phyloP scores from a whole-genome alignment of 2,329 filamentous ascomycete species.

The Tolypocladium endophyticum region DNA sequence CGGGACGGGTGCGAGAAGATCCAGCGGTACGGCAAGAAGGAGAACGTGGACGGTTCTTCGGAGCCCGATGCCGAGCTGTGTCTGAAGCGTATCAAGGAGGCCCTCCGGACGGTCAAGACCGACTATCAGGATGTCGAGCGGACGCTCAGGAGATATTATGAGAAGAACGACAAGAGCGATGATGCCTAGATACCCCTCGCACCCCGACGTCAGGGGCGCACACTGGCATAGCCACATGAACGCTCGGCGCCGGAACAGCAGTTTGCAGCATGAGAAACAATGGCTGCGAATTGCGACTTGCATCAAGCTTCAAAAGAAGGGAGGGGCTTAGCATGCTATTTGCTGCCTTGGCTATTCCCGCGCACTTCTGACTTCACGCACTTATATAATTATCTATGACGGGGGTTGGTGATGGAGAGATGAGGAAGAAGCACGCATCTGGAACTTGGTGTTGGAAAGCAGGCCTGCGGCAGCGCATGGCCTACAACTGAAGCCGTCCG shows the following conservation, averaged over 20 bases:
- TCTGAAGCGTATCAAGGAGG: conserved; percentile 58
- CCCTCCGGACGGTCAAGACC: conserved; percentile 59
- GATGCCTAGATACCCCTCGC: conserved; percentile 6
- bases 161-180: conserved; percentile 10
- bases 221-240: neutral
- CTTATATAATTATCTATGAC: neutral
- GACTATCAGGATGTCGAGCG: conserved; percentile 68
- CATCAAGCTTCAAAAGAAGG: neutral
- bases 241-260: neutral
- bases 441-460: neutral
- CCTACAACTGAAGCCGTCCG: neutral
- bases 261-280: neutral
- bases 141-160: conserved; percentile 59
- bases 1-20: conserved; percentile 94
- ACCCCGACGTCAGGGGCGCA: neutral
- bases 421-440: neutral
- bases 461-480: neutral
- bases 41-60: conserved; percentile 63
- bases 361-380: neutral
- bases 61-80: conserved; percentile 59
- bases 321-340: neutral
- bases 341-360: neutral
- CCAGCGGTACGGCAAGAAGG: conserved; percentile 77
- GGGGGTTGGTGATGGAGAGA: neutral
- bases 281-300: neutral